Conservation (phyloP, 2,329 filamentous ascomycete genomes). For the Beauveria scarabaeidicola region DNA sequence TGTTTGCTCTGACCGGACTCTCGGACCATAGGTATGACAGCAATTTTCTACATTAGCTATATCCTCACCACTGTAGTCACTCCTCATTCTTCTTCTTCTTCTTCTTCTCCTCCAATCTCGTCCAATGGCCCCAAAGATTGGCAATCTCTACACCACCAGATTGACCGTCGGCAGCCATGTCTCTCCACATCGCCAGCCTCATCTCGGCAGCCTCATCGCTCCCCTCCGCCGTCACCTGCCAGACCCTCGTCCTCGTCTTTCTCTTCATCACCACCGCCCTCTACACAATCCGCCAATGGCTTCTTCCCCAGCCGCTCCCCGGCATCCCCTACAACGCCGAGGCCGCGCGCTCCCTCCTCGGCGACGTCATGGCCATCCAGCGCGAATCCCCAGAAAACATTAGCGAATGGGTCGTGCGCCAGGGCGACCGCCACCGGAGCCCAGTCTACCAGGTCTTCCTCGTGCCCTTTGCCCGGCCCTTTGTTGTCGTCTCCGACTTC, state of each 20-base stretch:
- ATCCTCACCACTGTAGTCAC: neutral
- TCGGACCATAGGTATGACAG: neutral
- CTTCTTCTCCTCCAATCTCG: neutral
- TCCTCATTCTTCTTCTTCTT: neutral
- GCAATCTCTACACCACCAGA: neutral
- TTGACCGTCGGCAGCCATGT: neutral
- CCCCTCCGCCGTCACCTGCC: neutral
- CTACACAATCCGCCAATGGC: constrained; percentile 8
- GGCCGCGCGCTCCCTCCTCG: constrained; percentile 28
- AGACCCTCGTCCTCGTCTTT: neutral
- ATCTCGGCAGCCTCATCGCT: neutral
- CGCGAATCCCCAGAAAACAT: constrained; percentile 5
- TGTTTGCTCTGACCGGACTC: neutral
- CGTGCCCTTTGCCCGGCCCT: constrained; percentile 32
- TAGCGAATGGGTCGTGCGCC: constrained; percentile 21
- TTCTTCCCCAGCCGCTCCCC: constrained; percentile 34
- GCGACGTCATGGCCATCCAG: constrained; percentile 28
- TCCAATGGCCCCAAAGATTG: neutral
- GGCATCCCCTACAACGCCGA: constrained; percentile 37
- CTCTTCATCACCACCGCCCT: neutral
- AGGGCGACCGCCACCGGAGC: constrained; percentile 24
- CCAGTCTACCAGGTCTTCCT: constrained; percentile 41
- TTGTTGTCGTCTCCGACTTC: constrained; percentile 33
- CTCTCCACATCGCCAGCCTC: neutral
- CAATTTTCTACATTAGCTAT: neutral